Conservation (phyloP, 768 basidiomycete genomes). For the Leccinum subgranulosum region DNA sequence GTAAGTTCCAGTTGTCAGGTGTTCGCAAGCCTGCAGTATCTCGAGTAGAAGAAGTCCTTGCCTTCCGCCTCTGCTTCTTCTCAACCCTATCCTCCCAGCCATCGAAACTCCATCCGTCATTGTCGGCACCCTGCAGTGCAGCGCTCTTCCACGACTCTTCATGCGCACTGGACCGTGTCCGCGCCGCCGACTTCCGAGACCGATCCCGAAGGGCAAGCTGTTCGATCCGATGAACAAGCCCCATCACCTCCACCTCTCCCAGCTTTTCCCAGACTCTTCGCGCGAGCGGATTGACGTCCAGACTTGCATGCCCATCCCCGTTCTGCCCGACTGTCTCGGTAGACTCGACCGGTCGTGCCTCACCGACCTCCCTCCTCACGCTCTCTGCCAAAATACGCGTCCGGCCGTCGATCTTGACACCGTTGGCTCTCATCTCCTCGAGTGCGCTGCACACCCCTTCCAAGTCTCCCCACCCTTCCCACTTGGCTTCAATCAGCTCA, state of each 20-base stretch:
- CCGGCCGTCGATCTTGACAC: conserved; percentile 58
- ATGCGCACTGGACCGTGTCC: conserved; percentile 7
- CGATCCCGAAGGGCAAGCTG: conserved; percentile 30
- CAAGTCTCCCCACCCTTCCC: conserved; percentile 81
- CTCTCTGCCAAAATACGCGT: conserved; percentile 62
- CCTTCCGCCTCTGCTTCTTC: conserved; percentile 1
- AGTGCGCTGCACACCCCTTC: conserved; percentile 68
- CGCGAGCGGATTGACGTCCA: conserved; percentile 31
- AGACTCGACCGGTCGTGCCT: conserved; percentile 45
- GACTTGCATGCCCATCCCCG: neutral
- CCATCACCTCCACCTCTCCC: conserved; percentile 50
- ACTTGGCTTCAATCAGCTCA: conserved; percentile 82
- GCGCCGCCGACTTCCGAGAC: conserved; percentile 10
- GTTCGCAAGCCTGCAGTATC: neutral
- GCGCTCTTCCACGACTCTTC: conserved; percentile 44
- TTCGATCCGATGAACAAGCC: conserved; percentile 52
- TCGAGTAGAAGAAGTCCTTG: neutral
- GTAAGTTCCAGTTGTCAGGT: neutral
- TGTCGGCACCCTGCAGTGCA: conserved; percentile 24
- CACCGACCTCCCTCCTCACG: conserved; percentile 61
- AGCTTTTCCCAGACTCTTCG: conserved; percentile 42
- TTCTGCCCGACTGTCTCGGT: conserved; percentile 13
- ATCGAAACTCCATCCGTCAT: conserved; percentile 49
- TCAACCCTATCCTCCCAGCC: conserved; percentile 35
- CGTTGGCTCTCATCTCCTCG: conserved; percentile 81